phyloP scores from a whole-genome alignment of 1,284 basidiomycete genomes.

The Ceratobasidium sp. region DNA sequence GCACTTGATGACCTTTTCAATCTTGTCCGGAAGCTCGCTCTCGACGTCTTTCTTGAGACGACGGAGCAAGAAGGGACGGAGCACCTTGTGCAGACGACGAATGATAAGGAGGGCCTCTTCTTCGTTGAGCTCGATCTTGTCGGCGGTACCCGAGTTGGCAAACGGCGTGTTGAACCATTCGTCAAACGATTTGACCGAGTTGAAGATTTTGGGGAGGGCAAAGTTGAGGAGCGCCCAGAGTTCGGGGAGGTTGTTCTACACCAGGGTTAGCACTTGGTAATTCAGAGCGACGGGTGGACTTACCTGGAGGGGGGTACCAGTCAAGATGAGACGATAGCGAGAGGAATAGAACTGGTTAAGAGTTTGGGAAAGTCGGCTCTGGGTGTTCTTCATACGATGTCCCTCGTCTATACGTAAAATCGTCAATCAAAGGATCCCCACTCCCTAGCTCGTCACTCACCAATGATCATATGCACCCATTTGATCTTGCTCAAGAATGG shows the following conservation, averaged over 20 bases:
- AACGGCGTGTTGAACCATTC: slow-evolving; percentile 99
- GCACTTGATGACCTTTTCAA: slow-evolving; percentile 98
- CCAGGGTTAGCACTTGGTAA: background rate
- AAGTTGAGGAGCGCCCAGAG: slow-evolving; percentile 99
- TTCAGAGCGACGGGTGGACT: background rate
- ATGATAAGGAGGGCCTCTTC: slow-evolving; percentile 99
- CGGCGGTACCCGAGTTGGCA: slow-evolving; percentile 92
- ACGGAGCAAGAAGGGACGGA: slow-evolving; percentile 94
- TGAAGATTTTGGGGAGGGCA: slow-evolving; percentile 97
- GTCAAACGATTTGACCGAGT: slow-evolving; percentile 99
- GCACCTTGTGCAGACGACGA: slow-evolving; percentile 96
- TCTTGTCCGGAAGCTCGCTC: slow-evolving; percentile 96
- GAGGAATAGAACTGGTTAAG: slow-evolving; percentile 93
- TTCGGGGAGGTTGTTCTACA: slow-evolving; percentile 91
- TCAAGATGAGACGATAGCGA: slow-evolving; percentile 93
- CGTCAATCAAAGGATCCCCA: slow-evolving; percentile 31
- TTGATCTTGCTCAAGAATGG: slow-evolving; percentile 88
- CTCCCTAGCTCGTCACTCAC: slow-evolving; percentile 53
- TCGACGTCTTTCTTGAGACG: slow-evolving; percentile 99
- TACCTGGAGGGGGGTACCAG: slow-evolving; percentile 90
- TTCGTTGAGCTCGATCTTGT: slow-evolving; percentile 99
- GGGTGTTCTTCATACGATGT: slow-evolving; percentile 99
- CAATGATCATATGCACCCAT: slow-evolving; percentile 99
- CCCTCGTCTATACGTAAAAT: slow-evolving; percentile 76
- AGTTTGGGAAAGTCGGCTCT: slow-evolving; percentile 91